These are phyloP conservation scores for Geoglossum cookeanum DNA, from an alignment of 2,329 filamentous ascomycete species.

Conservation along the genomic window DNA sequence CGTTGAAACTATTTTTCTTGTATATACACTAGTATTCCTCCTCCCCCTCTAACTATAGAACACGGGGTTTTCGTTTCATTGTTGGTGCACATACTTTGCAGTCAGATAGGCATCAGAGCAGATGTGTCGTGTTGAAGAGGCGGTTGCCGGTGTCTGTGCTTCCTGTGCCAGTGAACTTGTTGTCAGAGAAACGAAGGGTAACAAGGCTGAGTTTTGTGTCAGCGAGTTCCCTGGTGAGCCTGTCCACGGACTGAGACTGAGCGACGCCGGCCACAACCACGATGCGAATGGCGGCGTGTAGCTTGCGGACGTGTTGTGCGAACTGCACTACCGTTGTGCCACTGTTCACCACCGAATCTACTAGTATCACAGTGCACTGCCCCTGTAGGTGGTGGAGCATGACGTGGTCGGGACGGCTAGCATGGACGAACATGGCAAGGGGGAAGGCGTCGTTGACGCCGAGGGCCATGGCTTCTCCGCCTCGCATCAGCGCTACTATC, in stretches of 20 bases:
- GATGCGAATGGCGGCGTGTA: slow-evolving; percentile 25
- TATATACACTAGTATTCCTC: too few species aligned
- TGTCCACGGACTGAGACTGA: slow-evolving; percentile 21
- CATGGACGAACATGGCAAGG: slow-evolving; percentile 32
- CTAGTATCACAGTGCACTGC: slow-evolving; percentile 28
- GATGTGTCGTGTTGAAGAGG: slow-evolving; percentile 36
- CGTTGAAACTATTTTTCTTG: too few species aligned
- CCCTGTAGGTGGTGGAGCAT: slow-evolving; percentile 22
- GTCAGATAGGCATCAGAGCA: too few species aligned
- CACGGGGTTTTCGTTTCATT: too few species aligned
- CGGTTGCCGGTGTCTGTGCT: slow-evolving; percentile 39
- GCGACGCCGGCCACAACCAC: slow-evolving; percentile 37
- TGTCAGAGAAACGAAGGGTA: slow-evolving; percentile 35
- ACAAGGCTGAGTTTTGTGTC: slow-evolving; percentile 24
- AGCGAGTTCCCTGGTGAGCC: slow-evolving; percentile 10
- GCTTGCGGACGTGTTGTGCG: slow-evolving; percentile 25
- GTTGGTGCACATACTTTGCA: too few species aligned
- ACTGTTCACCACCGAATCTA: slow-evolving; percentile 42
- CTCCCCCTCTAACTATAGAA: too few species aligned
- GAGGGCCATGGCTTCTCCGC: slow-evolving; percentile 40
- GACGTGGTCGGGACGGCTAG: slow-evolving; percentile 23
- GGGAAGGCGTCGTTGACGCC: slow-evolving; percentile 36
- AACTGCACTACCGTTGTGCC: slow-evolving; percentile 32
- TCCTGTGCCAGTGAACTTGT: slow-evolving; percentile 33
- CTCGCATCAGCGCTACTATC: slow-evolving; percentile 43